Evolutionary conservation across 805 yeast genomes (phyloP).

Genomic region (Wickerhamomyces bovis): DNA sequence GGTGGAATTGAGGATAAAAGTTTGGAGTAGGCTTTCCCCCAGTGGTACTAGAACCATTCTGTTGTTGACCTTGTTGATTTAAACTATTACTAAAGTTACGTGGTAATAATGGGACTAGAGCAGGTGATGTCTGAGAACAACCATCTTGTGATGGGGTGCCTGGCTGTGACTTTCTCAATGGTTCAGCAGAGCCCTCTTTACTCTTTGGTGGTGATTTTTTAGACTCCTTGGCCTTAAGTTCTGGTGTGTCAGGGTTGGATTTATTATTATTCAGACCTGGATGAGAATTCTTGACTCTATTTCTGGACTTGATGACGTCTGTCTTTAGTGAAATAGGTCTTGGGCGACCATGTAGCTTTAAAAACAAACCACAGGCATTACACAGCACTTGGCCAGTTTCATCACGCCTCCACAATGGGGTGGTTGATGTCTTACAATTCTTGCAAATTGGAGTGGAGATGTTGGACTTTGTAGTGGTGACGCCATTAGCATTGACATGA

Average conservation of each 20-base stretch:
- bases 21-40: constrained; percentile 13
- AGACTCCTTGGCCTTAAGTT: constrained; percentile 16
- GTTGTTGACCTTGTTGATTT: background rate
- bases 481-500: constrained; percentile 48
- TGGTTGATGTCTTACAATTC: constrained; percentile 87
- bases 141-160: background rate
- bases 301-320: constrained; percentile 87
- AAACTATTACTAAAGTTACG: constrained; percentile 18
- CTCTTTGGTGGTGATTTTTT: constrained; percentile 9
- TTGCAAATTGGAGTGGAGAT: constrained; percentile 70
- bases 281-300: constrained; percentile 59
- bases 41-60: constrained; percentile 5
- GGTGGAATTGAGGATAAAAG: constrained; percentile 15
- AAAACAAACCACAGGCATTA: constrained; percentile 88
- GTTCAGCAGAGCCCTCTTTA: background rate
- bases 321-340: constrained; percentile 89
- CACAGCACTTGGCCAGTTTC: constrained; percentile 87
- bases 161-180: background rate
- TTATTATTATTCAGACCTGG: constrained; percentile 5
- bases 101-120: constrained; percentile 35
- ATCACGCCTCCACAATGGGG: constrained; percentile 94
- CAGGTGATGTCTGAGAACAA: constrained; percentile 27
- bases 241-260: constrained; percentile 18
- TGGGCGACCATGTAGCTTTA: constrained; percentile 87
- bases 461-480: constrained; percentile 59